These are phyloP conservation scores for Solanum aculeatissimum DNA, from an alignment of 305 asterid species.

Conservation along the genomic window DNA sequence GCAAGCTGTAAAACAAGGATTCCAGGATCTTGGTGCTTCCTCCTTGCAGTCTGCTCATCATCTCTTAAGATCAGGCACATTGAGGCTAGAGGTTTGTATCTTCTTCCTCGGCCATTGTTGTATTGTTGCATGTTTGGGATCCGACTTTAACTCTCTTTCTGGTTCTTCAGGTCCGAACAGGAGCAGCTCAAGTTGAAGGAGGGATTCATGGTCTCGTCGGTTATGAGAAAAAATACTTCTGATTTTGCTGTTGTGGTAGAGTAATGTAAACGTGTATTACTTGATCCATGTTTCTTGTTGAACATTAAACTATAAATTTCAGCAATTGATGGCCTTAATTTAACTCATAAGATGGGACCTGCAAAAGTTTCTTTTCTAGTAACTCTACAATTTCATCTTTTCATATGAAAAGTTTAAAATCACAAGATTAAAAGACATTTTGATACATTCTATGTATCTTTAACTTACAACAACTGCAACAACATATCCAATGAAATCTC, in stretches of 20 bases:
- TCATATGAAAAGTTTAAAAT: too few species aligned
- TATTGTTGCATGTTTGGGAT: neutral
- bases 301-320: neutral
- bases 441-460: too few species aligned
- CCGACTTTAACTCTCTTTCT: neutral
- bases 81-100: constrained; percentile 68
- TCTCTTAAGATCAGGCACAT: constrained; percentile 46
- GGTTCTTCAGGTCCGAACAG: constrained; percentile 61
- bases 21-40: constrained; percentile 95
- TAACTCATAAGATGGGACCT: neutral
- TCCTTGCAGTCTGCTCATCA: constrained; percentile 84
- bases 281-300: neutral
- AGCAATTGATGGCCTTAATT: neutral
- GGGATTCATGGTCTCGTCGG: constrained; percentile 84
- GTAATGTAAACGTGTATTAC: neutral
- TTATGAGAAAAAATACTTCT: constrained; percentile 68
- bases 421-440: too few species aligned
- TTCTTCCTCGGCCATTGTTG: neutral
- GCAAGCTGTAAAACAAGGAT: constrained; percentile 97
- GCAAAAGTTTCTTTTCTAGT: neutral
- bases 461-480: too few species aligned
- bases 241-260: neutral
- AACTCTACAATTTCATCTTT: too few species aligned
- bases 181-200: constrained; percentile 89
- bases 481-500: too few species aligned